Evolutionary conservation across 2,329 filamentous ascomycete species (phyloP).

Genomic region (Incumbomyces delicatus): DNA sequence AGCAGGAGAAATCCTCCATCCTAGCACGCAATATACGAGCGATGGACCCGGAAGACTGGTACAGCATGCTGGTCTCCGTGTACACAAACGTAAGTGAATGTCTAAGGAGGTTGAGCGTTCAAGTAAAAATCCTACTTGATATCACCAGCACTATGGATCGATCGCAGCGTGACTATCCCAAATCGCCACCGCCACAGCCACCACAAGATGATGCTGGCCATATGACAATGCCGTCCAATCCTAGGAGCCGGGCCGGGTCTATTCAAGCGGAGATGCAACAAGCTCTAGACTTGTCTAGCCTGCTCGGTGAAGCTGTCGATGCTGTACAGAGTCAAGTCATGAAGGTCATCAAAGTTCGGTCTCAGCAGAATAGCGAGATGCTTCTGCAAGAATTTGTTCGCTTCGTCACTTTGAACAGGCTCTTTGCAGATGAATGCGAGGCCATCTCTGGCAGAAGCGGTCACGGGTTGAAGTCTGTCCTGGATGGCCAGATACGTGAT

Average conservation of each 20-base stretch:
- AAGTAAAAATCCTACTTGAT: constrained; percentile 90
- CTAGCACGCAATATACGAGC: constrained; percentile 79
- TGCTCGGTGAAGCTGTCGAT: constrained; percentile 57
- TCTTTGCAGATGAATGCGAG: constrained; percentile 59
- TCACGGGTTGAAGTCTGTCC: constrained; percentile 48
- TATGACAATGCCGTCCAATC: constrained; percentile 1
- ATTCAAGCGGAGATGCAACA: constrained; percentile 52
- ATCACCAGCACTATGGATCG: constrained; percentile 58
- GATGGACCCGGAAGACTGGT: constrained; percentile 73
- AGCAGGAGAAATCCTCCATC: constrained; percentile 82
- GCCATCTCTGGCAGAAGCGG: constrained; percentile 55
- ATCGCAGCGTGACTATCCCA: constrained; percentile 32
- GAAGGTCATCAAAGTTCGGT: constrained; percentile 54
- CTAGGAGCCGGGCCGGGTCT: constrained; percentile 11
- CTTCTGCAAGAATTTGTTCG: constrained; percentile 48
- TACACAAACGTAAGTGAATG: constrained; percentile 86
- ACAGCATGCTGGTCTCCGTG: constrained; percentile 68
- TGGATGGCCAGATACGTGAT: constrained; percentile 53
- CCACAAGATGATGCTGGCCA: constrained; percentile 12
- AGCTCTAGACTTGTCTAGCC: constrained; percentile 54
- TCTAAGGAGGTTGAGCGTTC: constrained; percentile 71
- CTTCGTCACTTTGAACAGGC: constrained; percentile 53
- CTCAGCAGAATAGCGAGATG: constrained; percentile 49
- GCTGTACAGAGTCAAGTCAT: constrained; percentile 55
- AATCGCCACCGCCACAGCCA: constrained; percentile 34